Conservation (phyloP, 139 green algal genomes). For the Picochlorum sp. region DNA sequence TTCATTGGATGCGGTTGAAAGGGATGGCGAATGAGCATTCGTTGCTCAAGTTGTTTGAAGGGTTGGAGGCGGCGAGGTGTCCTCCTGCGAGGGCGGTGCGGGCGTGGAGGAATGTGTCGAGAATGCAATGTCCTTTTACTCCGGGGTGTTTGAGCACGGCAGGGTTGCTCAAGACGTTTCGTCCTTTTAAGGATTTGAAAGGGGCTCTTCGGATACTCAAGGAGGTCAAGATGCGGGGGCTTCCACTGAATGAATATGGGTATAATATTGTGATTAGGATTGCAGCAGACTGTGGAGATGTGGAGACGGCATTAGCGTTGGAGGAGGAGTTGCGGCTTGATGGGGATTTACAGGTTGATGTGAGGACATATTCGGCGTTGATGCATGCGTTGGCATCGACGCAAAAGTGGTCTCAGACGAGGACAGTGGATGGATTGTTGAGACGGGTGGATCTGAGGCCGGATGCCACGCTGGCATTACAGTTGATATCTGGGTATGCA, state of each 20-base stretch:
- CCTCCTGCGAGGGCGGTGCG: conserved; percentile 12
- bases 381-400: conserved; percentile 10
- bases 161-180: conserved; percentile 18
- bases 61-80: conserved; percentile 6
- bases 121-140: neutral
- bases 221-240: neutral
- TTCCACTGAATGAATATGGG: conserved; percentile 16
- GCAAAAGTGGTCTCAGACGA: neutral
- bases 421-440: conserved; percentile 17
- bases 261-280: conserved; percentile 24
- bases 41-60: conserved; percentile 28
- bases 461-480: conserved; percentile 3
- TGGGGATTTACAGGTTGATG: conserved; percentile 7
- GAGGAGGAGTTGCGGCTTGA: neutral
- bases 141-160: conserved; percentile 2
- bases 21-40: conserved; percentile 18
- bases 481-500: conserved; percentile 12
- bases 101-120: conserved; percentile 14
- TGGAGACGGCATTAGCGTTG: conserved; percentile 12
- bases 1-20: conserved; percentile 28
- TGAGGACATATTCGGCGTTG: conserved; percentile 16
- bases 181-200: conserved; percentile 10
- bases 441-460: conserved; percentile 8
- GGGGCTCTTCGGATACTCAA: conserved; percentile 7
- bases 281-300: conserved; percentile 17